Percentiles rank a stretch among this genome's conserved stretches.
Conservation (phyloP, 108 stramenopile species). For the Pseudonitzschia delicatissima region DNA sequence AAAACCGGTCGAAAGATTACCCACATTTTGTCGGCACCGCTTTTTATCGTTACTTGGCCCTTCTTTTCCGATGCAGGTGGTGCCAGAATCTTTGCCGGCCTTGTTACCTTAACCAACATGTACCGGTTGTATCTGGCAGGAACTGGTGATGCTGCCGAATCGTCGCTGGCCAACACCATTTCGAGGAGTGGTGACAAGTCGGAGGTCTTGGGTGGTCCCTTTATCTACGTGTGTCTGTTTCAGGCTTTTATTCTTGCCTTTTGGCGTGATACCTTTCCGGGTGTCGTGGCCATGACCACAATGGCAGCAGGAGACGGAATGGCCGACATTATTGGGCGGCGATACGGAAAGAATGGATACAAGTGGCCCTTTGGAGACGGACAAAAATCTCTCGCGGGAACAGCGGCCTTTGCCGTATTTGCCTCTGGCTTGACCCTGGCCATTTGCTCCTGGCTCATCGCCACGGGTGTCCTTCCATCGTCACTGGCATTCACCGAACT, state of each 20-base stretch:
- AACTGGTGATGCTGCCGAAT: constrained; percentile 37
- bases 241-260: constrained; percentile 52
- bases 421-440: constrained; percentile 44
- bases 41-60: constrained; percentile 71
- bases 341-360: constrained; percentile 58
- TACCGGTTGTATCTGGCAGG: constrained; percentile 59
- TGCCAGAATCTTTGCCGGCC: constrained; percentile 59
- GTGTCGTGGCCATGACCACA: constrained; percentile 57
- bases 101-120: constrained; percentile 54
- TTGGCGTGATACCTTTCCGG: constrained; percentile 54
- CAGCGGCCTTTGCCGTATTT: constrained; percentile 54
- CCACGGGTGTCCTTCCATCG: constrained; percentile 39
- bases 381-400: constrained; percentile 69
- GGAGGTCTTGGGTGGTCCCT: constrained; percentile 80
- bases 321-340: constrained; percentile 76
- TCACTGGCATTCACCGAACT: constrained; percentile 26
- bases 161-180: constrained; percentile 59
- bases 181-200: constrained; percentile 61
- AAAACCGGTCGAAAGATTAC: constrained; percentile 71
- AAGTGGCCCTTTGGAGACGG: constrained; percentile 35
- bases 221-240: constrained; percentile 67
- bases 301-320: constrained; percentile 85
- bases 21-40: constrained; percentile 70
- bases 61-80: constrained; percentile 65
- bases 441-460: constrained; percentile 44